These are phyloP conservation scores for Gracilaria caudata DNA, from an alignment of 23 red algal genomes.

Conservation along the genomic window DNA sequence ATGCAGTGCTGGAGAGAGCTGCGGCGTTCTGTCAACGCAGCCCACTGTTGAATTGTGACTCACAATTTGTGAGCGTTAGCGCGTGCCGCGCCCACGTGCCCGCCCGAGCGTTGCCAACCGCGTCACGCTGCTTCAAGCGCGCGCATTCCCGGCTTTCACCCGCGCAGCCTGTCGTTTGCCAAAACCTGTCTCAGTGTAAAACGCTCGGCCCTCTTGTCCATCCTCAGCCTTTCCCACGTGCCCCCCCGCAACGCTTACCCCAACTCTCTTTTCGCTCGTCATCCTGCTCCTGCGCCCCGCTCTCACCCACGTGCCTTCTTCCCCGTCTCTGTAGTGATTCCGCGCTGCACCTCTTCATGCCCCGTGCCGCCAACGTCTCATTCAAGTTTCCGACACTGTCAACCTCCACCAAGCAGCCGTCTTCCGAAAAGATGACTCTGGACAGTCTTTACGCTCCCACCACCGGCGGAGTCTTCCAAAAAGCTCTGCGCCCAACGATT, in stretches of 20 bases:
- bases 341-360: neutral
- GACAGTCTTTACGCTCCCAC: slow-evolving; percentile 4
- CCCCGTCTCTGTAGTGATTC: neutral
- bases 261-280: neutral
- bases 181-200: no score
- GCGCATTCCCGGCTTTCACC: no score
- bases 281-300: neutral
- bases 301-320: neutral
- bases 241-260: neutral
- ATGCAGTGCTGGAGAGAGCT: no score
- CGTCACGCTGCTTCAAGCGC: no score
- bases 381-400: neutral
- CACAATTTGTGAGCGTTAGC: no score
- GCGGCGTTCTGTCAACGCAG: no score
- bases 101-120: no score
- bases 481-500: slow-evolving; percentile 1
- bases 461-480: slow-evolving; percentile 14
- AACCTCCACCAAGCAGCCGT: neutral
- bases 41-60: no score
- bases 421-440: slow-evolving; percentile 21
- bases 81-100: neutral
- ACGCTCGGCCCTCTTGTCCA: no score
- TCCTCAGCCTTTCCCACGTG: no score
- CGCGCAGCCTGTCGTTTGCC: no score
- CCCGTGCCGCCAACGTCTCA: slow-evolving; percentile 20